phyloP scores from a whole-genome alignment of 164 flowering plant species.

The Berberis vulgaris region DNA sequence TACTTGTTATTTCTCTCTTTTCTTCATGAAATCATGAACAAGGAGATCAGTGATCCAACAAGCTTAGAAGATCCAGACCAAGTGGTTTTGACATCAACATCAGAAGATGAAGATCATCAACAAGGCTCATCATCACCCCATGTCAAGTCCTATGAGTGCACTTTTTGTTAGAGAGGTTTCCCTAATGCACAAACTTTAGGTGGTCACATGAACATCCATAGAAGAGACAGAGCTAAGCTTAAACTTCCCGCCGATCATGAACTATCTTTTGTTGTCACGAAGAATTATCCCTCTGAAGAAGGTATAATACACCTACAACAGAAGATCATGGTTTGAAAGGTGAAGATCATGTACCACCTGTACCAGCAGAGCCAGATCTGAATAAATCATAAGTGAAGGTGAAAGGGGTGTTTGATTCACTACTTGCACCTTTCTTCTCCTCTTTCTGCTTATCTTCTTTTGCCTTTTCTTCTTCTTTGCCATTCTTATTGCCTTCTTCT shows the following conservation, averaged over 20 bases:
- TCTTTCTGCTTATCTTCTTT: too few species aligned
- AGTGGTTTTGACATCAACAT: neutral
- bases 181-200: slow-evolving; percentile 41
- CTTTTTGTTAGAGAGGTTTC: slow-evolving; percentile 32
- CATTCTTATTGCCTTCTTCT: too few species aligned
- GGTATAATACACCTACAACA: neutral
- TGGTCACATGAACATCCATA: slow-evolving; percentile 43
- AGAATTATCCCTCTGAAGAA: neutral
- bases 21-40: neutral
- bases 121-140: neutral
- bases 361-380: too few species aligned
- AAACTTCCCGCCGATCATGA: slow-evolving; percentile 13
- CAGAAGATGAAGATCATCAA: neutral
- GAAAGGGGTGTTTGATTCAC: too few species aligned
- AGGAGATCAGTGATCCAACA: neutral
- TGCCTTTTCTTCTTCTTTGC: too few species aligned
- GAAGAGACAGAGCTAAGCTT: slow-evolving; percentile 44
- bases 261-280: neutral
- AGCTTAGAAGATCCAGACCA: neutral
- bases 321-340: slow-evolving; percentile 1
- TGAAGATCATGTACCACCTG: slow-evolving; percentile 7
- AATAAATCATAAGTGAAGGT: too few species aligned
- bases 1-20: neutral
- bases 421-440: too few species aligned
- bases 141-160: slow-evolving; percentile 22